phyloP scores from a whole-genome alignment of 495 filamentous ascomycete genomes.

The Penicillium malachiteum region DNA sequence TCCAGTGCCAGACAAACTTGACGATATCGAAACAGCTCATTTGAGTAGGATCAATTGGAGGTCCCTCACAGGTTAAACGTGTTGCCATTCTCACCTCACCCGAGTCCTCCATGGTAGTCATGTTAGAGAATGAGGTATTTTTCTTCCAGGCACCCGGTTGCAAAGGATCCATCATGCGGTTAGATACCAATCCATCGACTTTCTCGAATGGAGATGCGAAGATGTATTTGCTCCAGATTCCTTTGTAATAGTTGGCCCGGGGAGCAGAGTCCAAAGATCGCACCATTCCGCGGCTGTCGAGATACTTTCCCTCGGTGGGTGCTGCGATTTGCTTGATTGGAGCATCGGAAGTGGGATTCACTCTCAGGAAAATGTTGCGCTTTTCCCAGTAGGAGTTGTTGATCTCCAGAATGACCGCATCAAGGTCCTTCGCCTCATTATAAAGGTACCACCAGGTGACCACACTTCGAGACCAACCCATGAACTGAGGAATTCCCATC shows the following conservation, averaged over 20 bases:
- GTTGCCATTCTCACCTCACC: slow-evolving; percentile 2
- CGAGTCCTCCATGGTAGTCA: slow-evolving; percentile 1
- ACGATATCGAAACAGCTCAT: neutral
- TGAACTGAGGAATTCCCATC: slow-evolving; percentile 64
- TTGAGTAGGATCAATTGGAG: neutral
- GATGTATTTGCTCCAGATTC: neutral
- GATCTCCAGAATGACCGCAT: slow-evolving; percentile 70
- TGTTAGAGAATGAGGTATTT: neutral
- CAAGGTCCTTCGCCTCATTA: slow-evolving; percentile 52
- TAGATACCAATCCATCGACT: neutral
- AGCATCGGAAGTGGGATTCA: neutral
- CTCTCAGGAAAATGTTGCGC: slow-evolving; percentile 34
- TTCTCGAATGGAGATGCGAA: slow-evolving; percentile 2
- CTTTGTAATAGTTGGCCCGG: neutral
- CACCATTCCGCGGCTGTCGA: neutral
- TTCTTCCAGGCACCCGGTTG: neutral
- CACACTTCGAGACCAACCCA: slow-evolving; percentile 73
- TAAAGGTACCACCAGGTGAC: slow-evolving; percentile 85
- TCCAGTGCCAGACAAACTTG: neutral
- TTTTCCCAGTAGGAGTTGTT: slow-evolving; percentile 79
- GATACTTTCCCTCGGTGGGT: neutral
- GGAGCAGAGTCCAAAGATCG: neutral
- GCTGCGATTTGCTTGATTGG: neutral
- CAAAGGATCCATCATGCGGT: slow-evolving; percentile 1
- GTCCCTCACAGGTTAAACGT: neutral